Conservation (phyloP, 106 monocot species). For the Amphibolis antarctica region DNA sequence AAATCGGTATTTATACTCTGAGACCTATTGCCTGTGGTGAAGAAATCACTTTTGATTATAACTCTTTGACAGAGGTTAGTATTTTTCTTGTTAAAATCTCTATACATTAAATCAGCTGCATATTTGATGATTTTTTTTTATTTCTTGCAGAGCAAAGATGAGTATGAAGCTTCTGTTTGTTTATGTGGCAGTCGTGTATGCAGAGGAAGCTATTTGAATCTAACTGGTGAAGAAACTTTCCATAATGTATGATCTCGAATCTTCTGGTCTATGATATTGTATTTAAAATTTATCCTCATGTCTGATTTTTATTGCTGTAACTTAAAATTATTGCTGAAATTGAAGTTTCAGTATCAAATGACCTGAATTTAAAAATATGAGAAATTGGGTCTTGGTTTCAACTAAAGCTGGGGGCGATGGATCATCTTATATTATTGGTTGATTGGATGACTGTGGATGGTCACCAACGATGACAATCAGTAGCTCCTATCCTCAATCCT, state of each 20-base stretch:
- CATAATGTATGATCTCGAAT: conserved; percentile 44
- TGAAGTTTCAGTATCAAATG: too few relatives aligned
- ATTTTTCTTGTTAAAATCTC: not conserved
- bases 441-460: too few relatives aligned
- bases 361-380: too few relatives aligned
- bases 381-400: too few relatives aligned
- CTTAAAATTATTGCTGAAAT: too few relatives aligned
- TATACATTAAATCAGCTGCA: not conserved
- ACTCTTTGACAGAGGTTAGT: conserved; percentile 90
- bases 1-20: conserved; percentile 91
- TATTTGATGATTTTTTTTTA: conserved; percentile 1
- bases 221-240: conserved; percentile 88
- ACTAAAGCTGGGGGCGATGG: too few relatives aligned
- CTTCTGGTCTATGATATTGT: not conserved
- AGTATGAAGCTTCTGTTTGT: conserved; percentile 97
- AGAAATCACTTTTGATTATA: conserved; percentile 99
- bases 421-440: too few relatives aligned
- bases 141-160: conserved; percentile 87
- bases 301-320: too few relatives aligned
- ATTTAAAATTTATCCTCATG: not conserved
- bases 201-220: conserved; percentile 91
- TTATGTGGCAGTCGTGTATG: conserved; percentile 95
- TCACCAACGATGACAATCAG: too few relatives aligned
- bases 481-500: too few relatives aligned
- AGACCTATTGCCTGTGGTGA: conserved; percentile 85